Evolutionary conservation across 2,329 filamentous ascomycete species (phyloP).

Genomic region (Microsporum ferrugineum): DNA sequence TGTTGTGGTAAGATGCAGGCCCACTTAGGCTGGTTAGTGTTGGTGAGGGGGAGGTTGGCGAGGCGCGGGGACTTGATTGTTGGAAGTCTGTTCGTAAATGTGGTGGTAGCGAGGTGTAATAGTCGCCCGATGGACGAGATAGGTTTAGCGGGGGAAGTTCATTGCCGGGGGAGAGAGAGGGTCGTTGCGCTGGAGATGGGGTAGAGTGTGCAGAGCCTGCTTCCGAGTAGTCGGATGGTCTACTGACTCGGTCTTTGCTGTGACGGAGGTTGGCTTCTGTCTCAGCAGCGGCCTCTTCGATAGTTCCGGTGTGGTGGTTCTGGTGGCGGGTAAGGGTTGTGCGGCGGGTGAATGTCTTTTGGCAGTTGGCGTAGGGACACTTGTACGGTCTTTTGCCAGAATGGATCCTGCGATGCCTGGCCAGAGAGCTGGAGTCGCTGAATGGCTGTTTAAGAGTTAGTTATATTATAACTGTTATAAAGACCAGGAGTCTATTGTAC

Average conservation of each 20-base stretch:
- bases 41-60: conserved; percentile 42
- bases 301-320: conserved; percentile 88
- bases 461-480: conserved; percentile 3
- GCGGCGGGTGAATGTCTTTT: conserved; percentile 94
- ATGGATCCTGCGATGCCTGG: conserved; percentile 86
- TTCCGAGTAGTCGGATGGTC: conserved; percentile 35
- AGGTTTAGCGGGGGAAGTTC: conserved; percentile 62
- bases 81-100: conserved; percentile 69
- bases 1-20: conserved; percentile 33
- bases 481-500: conserved; percentile 39
- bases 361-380: conserved; percentile 92
- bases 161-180: conserved; percentile 66
- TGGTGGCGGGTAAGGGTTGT: conserved; percentile 93
- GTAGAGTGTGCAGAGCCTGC: conserved; percentile 46
- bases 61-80: conserved; percentile 48
- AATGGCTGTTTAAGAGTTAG: conserved; percentile 55
- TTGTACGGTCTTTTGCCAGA: conserved; percentile 94
- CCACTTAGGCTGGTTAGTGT: conserved; percentile 48
- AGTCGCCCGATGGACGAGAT: conserved; percentile 57
- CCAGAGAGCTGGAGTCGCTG: conserved; percentile 88
- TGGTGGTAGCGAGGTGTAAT: conserved; percentile 69
- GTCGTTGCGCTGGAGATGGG: conserved; percentile 69
- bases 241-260: conserved; percentile 29
- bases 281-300: conserved; percentile 82
- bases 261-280: conserved; percentile 73